Base-by-base conservation (phyloP, 306 rosid genomes). In the Vigna nakashimae region DNA sequence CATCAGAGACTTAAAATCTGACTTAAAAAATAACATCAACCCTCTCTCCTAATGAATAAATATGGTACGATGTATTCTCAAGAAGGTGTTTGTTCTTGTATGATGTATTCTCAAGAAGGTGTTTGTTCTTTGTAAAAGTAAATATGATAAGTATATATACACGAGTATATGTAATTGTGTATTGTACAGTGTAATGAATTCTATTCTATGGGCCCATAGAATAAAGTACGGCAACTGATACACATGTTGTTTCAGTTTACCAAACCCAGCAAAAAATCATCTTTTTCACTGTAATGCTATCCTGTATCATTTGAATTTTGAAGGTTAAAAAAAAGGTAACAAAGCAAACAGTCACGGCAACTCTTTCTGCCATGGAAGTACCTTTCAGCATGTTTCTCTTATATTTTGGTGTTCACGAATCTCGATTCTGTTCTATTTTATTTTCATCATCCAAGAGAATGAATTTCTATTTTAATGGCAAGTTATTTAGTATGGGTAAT, bases 211-310 rank as follows among this genome's bases (percentile, higher is more conserved):
- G 82, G 79, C 67, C 79, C 82, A 38, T 72, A 72, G 86, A 82
- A 82, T 82, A 78, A 82, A 67, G 86, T 78, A 82, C 83, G 86
- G 83, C 18, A 15, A 49, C 79, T 38, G 72, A 53, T 48, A 34
- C 86, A 65, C 82, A 58, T 49, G 50, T 16, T 57, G 76, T 58
- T 58, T 71, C n/a, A 46, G 66, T 82, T 77, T 56, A 71, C 51
- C 71, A 36, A n/a, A 56, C 28, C 16, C 2, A 64, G 74, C 34
- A 48, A 26, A 56, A 16, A 24, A 45, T 69, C 56, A 20, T 50
- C 30, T 46, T 69, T 55, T 70, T 57, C 53, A 20, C 82, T 18
- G 62, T 42, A 46, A 30, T 34, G 62, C 66, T 9, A 51, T n/a
- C 53, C 43, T 73, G n/a, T 62, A 48, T 62, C 69, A 68, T 26